Percentiles rank a stretch among this genome's conserved stretches.
Evolutionary conservation across 208 protist species (phyloP).

Genomic region (Novymonas esmeraldas): DNA sequence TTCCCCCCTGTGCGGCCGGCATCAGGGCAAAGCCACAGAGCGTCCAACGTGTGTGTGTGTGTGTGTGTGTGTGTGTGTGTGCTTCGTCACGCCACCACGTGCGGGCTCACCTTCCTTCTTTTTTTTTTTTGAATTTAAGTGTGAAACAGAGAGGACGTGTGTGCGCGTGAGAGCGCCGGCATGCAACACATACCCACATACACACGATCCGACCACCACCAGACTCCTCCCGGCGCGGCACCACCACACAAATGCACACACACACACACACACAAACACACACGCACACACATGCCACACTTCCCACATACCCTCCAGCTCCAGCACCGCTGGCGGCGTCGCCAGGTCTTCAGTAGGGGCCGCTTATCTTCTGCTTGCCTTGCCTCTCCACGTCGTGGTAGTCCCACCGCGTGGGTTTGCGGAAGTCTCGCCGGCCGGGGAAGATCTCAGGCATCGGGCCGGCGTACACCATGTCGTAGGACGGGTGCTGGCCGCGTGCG

Average conservation of each 20-base stretch:
- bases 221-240: neutral
- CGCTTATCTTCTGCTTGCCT: slow-evolving; percentile 85
- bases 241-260: neutral
- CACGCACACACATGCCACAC: neutral
- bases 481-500: slow-evolving; percentile 88
- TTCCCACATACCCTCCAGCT: neutral
- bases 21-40: too few relatives aligned
- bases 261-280: neutral
- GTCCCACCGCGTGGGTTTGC: slow-evolving; percentile 91
- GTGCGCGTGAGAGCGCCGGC: too few relatives aligned
- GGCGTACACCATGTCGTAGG: slow-evolving; percentile 92
- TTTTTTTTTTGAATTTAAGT: too few relatives aligned
- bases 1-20: too few relatives aligned
- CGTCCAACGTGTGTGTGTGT: too few relatives aligned
- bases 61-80: too few relatives aligned
- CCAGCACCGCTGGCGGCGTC: neutral
- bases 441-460: slow-evolving; percentile 93
- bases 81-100: too few relatives aligned
- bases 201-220: neutral
- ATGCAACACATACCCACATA: too few relatives aligned
- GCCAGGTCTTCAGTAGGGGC: slow-evolving; percentile 61
- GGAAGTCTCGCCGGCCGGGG: slow-evolving; percentile 81
- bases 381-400: slow-evolving; percentile 91
- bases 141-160: too few relatives aligned
- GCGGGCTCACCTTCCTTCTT: too few relatives aligned